Conservation (phyloP, 2,329 filamentous ascomycete genomes). For the Dryadomyces sulphureus region DNA sequence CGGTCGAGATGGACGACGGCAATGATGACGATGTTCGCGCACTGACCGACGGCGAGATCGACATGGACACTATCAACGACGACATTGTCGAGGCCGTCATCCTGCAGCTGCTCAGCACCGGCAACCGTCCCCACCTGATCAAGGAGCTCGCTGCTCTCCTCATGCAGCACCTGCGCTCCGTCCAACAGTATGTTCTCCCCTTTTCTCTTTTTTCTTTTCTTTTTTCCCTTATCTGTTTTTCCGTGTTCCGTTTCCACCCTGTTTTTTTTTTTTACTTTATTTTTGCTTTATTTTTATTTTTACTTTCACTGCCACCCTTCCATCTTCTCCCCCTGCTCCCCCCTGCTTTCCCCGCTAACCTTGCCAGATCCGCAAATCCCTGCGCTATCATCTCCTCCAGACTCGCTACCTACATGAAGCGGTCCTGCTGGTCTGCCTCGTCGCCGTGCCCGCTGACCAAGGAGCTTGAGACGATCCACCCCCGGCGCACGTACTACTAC, state of each 20-base stretch:
- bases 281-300: slow-evolving; percentile 21
- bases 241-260: slow-evolving; percentile 1
- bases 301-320: not conserved
- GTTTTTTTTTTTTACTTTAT: slow-evolving; percentile 26
- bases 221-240: not conserved
- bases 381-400: slow-evolving; percentile 91
- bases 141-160: slow-evolving; percentile 82
- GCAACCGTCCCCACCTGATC: slow-evolving; percentile 84
- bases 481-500: slow-evolving; percentile 91
- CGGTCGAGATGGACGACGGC: slow-evolving; percentile 22
- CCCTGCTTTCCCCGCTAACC: slow-evolving; percentile 2
- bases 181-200: slow-evolving; percentile 65
- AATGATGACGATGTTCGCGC: not conserved
- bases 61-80: slow-evolving; percentile 77
- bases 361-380: slow-evolving; percentile 75
- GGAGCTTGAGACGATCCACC: slow-evolving; percentile 82
- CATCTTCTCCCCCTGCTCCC: slow-evolving; percentile 6
- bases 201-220: not conserved
- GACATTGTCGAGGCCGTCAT: slow-evolving; percentile 90
- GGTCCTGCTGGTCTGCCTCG: slow-evolving; percentile 62
- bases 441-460: slow-evolving; percentile 82
- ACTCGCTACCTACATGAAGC: slow-evolving; percentile 78
- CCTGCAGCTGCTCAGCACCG: slow-evolving; percentile 73
- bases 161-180: slow-evolving; percentile 59
- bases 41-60: slow-evolving; percentile 38